phyloP scores from a whole-genome alignment of 2,329 filamentous ascomycete species.

The Teratosphaeria pseudoeucalypti region DNA sequence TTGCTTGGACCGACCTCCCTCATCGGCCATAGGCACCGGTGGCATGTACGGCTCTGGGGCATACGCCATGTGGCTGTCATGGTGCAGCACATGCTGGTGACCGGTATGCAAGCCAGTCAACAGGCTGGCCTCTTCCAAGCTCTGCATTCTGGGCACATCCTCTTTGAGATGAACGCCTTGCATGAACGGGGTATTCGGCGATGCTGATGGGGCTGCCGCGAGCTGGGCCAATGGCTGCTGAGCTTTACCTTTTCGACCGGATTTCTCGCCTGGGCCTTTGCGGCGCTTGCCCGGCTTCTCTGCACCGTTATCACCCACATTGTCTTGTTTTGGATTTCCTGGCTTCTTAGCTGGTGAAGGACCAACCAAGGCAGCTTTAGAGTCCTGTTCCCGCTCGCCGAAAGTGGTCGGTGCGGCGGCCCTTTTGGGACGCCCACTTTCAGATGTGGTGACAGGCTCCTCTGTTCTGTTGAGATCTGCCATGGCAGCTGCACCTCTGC shows the following conservation, averaged over 20 bases:
- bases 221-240: slow-evolving; percentile 28
- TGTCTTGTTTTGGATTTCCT: slow-evolving; percentile 17
- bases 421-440: slow-evolving; percentile 40
- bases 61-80: slow-evolving; percentile 12
- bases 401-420: slow-evolving; percentile 61
- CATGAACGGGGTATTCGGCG: slow-evolving; percentile 25
- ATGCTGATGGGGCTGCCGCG: slow-evolving; percentile 19
- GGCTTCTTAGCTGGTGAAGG: slow-evolving; percentile 40
- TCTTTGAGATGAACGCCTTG: slow-evolving; percentile 16
- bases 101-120: slow-evolving; percentile 21
- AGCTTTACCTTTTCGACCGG: slow-evolving; percentile 31
- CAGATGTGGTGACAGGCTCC: slow-evolving; percentile 29
- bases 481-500: slow-evolving; percentile 48
- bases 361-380: slow-evolving; percentile 48
- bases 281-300: slow-evolving; percentile 26
- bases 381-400: slow-evolving; percentile 54
- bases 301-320: slow-evolving; percentile 13
- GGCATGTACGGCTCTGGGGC: slow-evolving; percentile 12
- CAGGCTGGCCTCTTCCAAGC: slow-evolving; percentile 24
- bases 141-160: slow-evolving; percentile 16
- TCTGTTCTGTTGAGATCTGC: slow-evolving; percentile 47
- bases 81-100: slow-evolving; percentile 8
- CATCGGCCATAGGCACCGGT: slow-evolving; percentile 11
- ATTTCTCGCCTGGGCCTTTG: slow-evolving; percentile 24
- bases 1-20: slow-evolving; percentile 14